Evolutionary conservation across 2,329 filamentous ascomycete species (phyloP).

Genomic region (Monosporascus cannonballus): DNA sequence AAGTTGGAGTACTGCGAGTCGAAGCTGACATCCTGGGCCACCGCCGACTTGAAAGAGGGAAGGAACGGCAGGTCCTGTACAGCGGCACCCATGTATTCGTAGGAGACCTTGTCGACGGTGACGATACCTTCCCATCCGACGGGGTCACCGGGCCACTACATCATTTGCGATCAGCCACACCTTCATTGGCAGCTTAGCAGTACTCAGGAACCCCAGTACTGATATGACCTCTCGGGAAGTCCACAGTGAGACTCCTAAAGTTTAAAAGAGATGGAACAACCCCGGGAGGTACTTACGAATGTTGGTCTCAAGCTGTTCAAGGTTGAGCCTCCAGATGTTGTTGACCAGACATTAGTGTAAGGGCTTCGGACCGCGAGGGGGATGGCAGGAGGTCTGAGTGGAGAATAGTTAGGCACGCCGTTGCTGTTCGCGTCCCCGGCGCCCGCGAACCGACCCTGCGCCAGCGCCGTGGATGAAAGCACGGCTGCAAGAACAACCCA

Average conservation of each 20-base stretch:
- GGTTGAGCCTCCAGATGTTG: constrained; percentile 59
- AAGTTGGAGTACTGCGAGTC: constrained; percentile 42
- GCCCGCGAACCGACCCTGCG: constrained; percentile 2
- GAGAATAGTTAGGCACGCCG: constrained; percentile 32
- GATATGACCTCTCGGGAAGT: not conserved
- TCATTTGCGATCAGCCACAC: not conserved
- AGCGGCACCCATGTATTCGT: constrained; percentile 40
- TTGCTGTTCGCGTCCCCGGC: not conserved
- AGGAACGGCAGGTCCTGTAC: constrained; percentile 32
- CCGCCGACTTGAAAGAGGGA: constrained; percentile 28
- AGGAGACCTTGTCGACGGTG: constrained; percentile 32
- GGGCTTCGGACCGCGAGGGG: constrained; percentile 52
- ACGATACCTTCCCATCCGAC: constrained; percentile 45
- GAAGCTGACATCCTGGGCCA: constrained; percentile 34
- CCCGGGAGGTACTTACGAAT: constrained; percentile 35
- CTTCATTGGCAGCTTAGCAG: too few species aligned
- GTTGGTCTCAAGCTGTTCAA: constrained; percentile 74
- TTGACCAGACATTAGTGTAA: constrained; percentile 54
- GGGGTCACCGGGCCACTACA: constrained; percentile 51
- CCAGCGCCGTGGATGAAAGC: not conserved
- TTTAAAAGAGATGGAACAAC: not conserved
- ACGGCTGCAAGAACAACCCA: not conserved
- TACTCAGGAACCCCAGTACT: not conserved
- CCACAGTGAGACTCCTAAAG: too few species aligned
- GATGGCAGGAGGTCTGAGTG: constrained; percentile 48